phyloP scores from a whole-genome alignment of 2,329 filamentous ascomycete genomes.

The Tolypocladium inflatum region DNA sequence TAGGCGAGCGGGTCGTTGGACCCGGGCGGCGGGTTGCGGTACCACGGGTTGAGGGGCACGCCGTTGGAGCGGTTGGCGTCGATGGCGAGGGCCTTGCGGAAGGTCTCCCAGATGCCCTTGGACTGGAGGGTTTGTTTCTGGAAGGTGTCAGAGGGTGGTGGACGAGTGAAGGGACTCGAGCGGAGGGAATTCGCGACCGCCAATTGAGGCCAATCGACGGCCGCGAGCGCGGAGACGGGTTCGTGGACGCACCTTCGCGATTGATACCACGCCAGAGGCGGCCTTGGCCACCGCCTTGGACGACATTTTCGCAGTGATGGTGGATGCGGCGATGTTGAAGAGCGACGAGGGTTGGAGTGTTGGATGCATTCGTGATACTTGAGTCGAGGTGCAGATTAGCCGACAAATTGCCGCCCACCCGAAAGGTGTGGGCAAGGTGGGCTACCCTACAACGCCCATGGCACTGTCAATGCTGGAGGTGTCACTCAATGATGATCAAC shows the following conservation, averaged over 20 bases:
- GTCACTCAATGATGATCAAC: too few species aligned
- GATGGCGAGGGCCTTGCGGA: conserved; percentile 71
- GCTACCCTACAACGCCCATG: neutral
- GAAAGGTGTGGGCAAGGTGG: neutral
- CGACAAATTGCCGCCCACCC: conserved; percentile 7
- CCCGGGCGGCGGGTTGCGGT: conserved; percentile 65
- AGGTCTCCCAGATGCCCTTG: conserved; percentile 73
- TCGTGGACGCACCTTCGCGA: conserved; percentile 42
- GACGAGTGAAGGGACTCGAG: conserved; percentile 5
- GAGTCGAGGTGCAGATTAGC: conserved; percentile 4
- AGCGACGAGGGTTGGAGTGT: conserved; percentile 4
- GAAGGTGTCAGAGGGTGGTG: neutral
- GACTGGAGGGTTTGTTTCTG: conserved; percentile 97
- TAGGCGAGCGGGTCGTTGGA: conserved; percentile 27
- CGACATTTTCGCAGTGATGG: conserved; percentile 40
- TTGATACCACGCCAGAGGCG: conserved; percentile 42
- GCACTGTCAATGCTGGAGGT: too few species aligned
- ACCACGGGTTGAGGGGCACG: conserved; percentile 86
- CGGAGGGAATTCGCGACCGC: neutral
- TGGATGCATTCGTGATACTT: conserved; percentile 5
- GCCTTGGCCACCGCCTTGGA: conserved; percentile 50
- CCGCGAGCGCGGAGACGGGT: neutral
- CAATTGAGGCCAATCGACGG: neutral
- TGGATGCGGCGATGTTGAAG: conserved; percentile 8
- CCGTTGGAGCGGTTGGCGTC: conserved; percentile 86